Evolutionary conservation across 345 rosid species (phyloP), one percentile per base, ranked within the genome.

Genomic region (Eucalyptus marginata): DNA sequence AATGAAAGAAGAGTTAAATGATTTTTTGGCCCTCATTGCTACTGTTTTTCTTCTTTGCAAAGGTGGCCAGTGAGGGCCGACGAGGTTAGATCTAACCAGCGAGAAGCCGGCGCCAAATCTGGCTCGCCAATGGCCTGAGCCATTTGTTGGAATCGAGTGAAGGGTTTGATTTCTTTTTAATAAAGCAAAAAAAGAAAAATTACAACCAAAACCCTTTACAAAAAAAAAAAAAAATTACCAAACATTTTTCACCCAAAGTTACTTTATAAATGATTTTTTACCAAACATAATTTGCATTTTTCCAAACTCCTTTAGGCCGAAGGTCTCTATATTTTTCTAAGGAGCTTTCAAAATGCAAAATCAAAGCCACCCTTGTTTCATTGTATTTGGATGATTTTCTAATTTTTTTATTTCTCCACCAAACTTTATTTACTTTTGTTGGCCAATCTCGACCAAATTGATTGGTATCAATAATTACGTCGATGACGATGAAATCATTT

Each of bases 21-120:
- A 51, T 51, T 51, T 51, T 51, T 51, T 51, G 54, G 54, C 22
- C 54, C 4, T 51, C 54, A 51, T 51, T 51, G 54, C 22, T 51
- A 51, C 2, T 1, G 1, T 17, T 52, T 52, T 7, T 52, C 56
- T 52, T 52, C 56, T 52, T 52, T 56, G 12, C 27, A 56, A 56
- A 56, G 27, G 62, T 56, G 3, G 29, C 0, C 0, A 8, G 0
- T 5, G 0, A 56, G 62, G 27, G 27, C 4, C 1, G 5, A 22
- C 2, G 11, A 56, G 29, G 27, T 56, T 8, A 56, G 11, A 22
- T 56, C 13, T 56, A 2, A 4, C 13, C 0, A 10, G 13, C 5
- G 6, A 56, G 56, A 52, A 17, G 24, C 8, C 9, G 0, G 0
- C 0, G 1, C 8, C 22, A 51, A 51, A 51, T 17, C 0, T 51